Evolutionary conservation across 1,284 basidiomycete genomes (phyloP), one percentile per base, ranked within the genome.

Genomic region (Cryptococcus neoformans): DNA sequence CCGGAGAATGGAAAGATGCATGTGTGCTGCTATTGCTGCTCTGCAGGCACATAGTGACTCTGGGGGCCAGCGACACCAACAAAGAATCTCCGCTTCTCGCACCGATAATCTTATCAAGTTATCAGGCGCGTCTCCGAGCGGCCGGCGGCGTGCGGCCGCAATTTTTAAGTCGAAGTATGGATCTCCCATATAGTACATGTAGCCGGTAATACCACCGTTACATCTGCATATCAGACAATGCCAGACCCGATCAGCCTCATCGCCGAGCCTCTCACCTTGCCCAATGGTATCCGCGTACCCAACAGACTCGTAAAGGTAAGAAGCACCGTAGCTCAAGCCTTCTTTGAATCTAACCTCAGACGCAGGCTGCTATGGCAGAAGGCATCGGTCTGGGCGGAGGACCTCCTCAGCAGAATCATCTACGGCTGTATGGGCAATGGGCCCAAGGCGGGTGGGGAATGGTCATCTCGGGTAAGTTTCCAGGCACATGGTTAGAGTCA

Each of bases 311-410:
- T 78, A 55, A 83, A 83, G 77, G 81, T 80, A 49, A 53, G 77
- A 53, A 48, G 5, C 12, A 12, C 8, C 16, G 9, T 37, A 17
- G 28, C 40, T 6, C 38, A 40, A 45, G n/a, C 4, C 46, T 34
- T 28, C 49, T 21, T 58, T 11, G 54, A 51, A 14, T 9, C 12
- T 8, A 41, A 7, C 39, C 40, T 28, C 28, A 28, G 28, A 28
- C 28, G 36, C 56, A 90, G 88, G 86, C 85, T 17, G 87, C 92
- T 0, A 82, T 92, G 83, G 92, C 92, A 65, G 92, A 95, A 73
- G 87, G 91, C 64, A 80, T 92, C n/a, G 81, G 76, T 1, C 79
- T 88, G 37, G 79, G 79, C 11, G 89, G 90, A n/a, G 88, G 89
- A 0, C 81, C 83, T 12, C 91, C 92, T 0, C 89, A 87, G 57